These are phyloP conservation scores for Ascomycota sp. DNA, from an alignment of 2,329 filamentous ascomycete species.

Conservation along the genomic window DNA sequence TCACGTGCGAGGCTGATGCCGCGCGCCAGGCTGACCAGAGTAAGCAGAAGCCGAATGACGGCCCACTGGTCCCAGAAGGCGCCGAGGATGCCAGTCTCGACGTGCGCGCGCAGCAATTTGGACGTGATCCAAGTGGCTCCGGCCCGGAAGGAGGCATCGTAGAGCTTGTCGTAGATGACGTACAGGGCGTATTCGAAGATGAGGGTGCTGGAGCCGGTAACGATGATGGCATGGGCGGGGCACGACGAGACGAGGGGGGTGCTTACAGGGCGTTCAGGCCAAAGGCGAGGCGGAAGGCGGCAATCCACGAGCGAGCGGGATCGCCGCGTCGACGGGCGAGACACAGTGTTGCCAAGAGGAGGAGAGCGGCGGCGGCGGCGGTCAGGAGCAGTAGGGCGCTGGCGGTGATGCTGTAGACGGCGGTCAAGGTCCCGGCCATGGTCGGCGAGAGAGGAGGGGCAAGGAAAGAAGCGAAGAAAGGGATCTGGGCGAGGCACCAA, in stretches of 20 bases:
- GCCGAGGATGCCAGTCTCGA: slow-evolving; percentile 1
- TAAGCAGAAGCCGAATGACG: slow-evolving; percentile 6
- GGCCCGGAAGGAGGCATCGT: background rate
- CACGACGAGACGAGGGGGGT: background rate
- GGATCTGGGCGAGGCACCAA: no score
- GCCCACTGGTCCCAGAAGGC: slow-evolving; percentile 2
- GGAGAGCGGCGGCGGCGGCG: slow-evolving; percentile 4
- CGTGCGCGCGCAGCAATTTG: background rate
- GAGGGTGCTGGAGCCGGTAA: background rate
- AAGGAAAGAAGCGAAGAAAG: background rate
- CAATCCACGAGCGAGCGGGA: slow-evolving; percentile 7
- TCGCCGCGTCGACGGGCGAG: slow-evolving; percentile 6
- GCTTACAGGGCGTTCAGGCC: slow-evolving; percentile 8
- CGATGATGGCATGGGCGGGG: background rate
- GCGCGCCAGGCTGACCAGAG: slow-evolving; percentile 6
- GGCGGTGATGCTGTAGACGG: background rate
- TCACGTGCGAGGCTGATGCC: slow-evolving; percentile 6
- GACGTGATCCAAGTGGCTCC: background rate
- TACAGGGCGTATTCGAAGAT: slow-evolving; percentile 1
- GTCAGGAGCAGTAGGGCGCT: slow-evolving; percentile 3
- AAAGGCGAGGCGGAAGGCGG: slow-evolving; percentile 8
- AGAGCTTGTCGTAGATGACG: slow-evolving; percentile 1
- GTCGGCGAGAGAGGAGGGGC: background rate
- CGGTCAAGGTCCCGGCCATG: background rate
- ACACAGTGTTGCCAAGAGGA: slow-evolving; percentile 7